A percentile compares a stretch with the other conserved stretches of the same genome.
Conservation (phyloP, 2,329 filamentous ascomycete genomes). For the Talaromyces atroroseus region DNA sequence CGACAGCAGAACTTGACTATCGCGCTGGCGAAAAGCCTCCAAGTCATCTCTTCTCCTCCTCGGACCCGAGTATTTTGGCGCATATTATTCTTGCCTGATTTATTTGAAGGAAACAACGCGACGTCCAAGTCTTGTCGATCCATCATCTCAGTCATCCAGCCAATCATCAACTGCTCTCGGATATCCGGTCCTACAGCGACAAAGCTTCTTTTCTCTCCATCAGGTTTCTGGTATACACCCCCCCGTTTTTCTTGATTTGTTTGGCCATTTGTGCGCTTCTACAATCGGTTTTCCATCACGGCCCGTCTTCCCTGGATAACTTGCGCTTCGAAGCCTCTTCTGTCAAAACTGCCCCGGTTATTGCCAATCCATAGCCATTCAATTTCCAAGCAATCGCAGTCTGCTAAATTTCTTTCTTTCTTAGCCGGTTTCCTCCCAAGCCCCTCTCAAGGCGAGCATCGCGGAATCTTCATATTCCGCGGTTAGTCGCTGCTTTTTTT, state of each 20-base stretch:
- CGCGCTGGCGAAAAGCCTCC: neutral
- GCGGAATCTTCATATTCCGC: constrained; percentile 14
- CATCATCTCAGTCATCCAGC: neutral
- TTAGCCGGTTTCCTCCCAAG: neutral
- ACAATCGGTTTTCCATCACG: neutral
- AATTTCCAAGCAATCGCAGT: neutral
- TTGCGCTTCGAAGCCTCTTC: neutral
- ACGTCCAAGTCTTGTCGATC: neutral
- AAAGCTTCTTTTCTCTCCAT: constrained; percentile 6
- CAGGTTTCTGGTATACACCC: neutral
- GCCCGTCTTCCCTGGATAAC: neutral
- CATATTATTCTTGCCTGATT: neutral
- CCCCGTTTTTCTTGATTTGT: neutral
- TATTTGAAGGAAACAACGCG: neutral
- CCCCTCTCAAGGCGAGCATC: constrained; percentile 8
- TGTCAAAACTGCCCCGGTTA: neutral
- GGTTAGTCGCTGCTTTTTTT: constrained; percentile 12
- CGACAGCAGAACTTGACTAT: neutral
- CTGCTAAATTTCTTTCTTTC: neutral
- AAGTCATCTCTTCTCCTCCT: neutral
- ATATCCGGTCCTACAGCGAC: neutral
- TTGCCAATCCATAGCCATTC: neutral
- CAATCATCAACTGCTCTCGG: constrained; percentile 5
- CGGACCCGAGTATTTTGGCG: neutral
- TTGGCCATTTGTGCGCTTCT: neutral